A percentile compares a stretch with the other conserved stretches of the same genome.
Conservation (phyloP, 768 basidiomycete genomes). For the Rhodotorula sphaerocarpa region DNA sequence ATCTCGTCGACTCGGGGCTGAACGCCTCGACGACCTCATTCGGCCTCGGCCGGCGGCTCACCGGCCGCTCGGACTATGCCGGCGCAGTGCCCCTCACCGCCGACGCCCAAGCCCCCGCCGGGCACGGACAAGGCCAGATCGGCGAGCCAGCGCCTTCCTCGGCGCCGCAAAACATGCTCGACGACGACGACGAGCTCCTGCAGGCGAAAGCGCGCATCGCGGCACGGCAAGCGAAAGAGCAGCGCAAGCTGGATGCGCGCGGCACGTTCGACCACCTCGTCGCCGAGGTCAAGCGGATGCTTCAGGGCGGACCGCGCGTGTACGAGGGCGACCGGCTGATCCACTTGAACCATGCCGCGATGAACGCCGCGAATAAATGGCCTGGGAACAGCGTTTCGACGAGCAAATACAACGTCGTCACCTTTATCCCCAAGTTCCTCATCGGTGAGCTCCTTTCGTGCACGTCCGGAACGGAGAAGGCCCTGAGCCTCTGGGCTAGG, state of each 20-base stretch:
- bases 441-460: constrained; percentile 66
- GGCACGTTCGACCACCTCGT: not conserved
- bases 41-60: no score
- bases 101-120: constrained; percentile 26
- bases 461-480: no score
- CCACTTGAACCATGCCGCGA: constrained; percentile 64
- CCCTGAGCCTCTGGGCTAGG: no score
- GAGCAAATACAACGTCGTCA: constrained; percentile 81
- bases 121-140: constrained; percentile 8
- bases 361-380: constrained; percentile 57
- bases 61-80: constrained; percentile 4
- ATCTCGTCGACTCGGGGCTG: constrained; percentile 1
- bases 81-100: constrained; percentile 11
- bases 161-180: constrained; percentile 21
- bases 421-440: constrained; percentile 88
- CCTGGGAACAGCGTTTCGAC: constrained; percentile 80
- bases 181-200: constrained; percentile 34
- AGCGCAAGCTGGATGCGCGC: not conserved
- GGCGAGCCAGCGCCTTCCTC: not conserved
- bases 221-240: constrained; percentile 23
- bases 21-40: constrained; percentile 1
- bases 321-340: constrained; percentile 66
- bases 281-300: constrained; percentile 6
- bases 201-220: constrained; percentile 21
- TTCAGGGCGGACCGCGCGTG: constrained; percentile 13